Conservation (phyloP, 208 protist genomes). For the Wallacemonas sp. region DNA sequence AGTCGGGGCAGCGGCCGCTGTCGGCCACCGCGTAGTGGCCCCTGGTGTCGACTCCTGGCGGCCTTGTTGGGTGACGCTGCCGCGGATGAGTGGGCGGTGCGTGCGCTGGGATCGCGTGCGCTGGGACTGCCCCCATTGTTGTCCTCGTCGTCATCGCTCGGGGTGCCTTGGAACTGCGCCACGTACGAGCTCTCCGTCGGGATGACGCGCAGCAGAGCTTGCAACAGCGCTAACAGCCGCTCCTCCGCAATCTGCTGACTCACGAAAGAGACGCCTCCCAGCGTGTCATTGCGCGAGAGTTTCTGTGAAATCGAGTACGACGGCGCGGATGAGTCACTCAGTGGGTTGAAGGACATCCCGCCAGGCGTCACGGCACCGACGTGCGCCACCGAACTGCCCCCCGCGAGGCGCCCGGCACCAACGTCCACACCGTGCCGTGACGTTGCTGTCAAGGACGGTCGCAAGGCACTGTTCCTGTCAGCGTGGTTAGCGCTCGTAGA, state of each 20-base stretch:
- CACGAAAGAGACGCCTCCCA: background rate
- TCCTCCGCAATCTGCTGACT: conserved; percentile 9
- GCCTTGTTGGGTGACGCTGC: background rate
- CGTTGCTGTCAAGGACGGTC: no score
- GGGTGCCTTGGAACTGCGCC: background rate
- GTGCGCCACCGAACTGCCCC: no score
- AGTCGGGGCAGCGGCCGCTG: background rate
- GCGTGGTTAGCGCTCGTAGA: no score
- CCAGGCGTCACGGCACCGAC: no score
- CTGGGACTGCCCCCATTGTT: background rate
- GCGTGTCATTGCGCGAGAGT: background rate
- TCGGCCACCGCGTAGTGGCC: background rate
- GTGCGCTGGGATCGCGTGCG: no score
- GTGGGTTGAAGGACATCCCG: no score
- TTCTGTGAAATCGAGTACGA: background rate
- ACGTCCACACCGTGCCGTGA: no score
- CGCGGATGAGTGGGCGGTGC: background rate
- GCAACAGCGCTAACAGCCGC: conserved; percentile 1
- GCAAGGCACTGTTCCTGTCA: no score
- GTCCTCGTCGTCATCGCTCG: conserved; percentile 5
- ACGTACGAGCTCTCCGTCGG: conserved; percentile 3
- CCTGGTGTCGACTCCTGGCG: background rate
- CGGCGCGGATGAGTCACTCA: background rate
- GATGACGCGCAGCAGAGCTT: conserved; percentile 3
- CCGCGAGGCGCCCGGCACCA: no score